These are phyloP conservation scores for Capsella bursapastoris DNA, from an alignment of 345 rosid genomes.

Conservation along the genomic window DNA sequence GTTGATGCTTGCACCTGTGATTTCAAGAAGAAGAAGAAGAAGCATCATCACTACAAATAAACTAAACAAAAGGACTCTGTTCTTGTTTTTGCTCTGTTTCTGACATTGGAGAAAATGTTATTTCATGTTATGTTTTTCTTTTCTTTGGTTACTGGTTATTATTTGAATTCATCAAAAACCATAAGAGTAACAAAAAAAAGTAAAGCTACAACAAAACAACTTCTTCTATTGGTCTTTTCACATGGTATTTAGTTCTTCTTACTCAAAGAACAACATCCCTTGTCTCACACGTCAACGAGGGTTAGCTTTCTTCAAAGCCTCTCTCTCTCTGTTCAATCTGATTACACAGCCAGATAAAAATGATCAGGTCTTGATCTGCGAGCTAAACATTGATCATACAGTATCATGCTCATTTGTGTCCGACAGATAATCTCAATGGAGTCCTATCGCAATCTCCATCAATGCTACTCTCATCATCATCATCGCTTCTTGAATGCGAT, in stretches of 20 bases:
- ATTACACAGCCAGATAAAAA: conserved; percentile 23
- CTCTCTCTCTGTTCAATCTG: conserved; percentile 23
- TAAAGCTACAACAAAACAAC: conserved; percentile 30
- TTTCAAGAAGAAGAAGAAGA: conserved; percentile 28
- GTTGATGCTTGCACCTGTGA: conserved; percentile 34
- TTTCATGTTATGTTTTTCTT: background rate
- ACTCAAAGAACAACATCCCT: conserved; percentile 35
- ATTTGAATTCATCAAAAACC: background rate
- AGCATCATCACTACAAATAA: conserved; percentile 29
- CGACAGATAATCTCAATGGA: conserved; percentile 35
- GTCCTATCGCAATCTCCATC: conserved; percentile 39
- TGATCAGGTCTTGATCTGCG: conserved; percentile 26
- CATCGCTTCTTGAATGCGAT: conserved; percentile 37
- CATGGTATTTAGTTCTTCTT: conserved; percentile 28
- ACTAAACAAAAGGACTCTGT: too few species aligned
- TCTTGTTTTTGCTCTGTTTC: conserved; percentile 31
- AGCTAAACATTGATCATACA: conserved; percentile 4
- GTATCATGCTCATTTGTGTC: conserved; percentile 24
- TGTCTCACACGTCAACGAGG: conserved; percentile 37
- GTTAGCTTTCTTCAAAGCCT: background rate
- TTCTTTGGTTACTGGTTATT: conserved; percentile 1
- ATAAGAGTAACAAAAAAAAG: conserved; percentile 2
- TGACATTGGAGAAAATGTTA: conserved; percentile 15
- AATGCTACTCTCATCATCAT: conserved; percentile 20
- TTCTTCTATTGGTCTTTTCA: conserved; percentile 17